phyloP scores from a whole-genome alignment of 257 asterid species.

The Marsdenia floribunda region DNA sequence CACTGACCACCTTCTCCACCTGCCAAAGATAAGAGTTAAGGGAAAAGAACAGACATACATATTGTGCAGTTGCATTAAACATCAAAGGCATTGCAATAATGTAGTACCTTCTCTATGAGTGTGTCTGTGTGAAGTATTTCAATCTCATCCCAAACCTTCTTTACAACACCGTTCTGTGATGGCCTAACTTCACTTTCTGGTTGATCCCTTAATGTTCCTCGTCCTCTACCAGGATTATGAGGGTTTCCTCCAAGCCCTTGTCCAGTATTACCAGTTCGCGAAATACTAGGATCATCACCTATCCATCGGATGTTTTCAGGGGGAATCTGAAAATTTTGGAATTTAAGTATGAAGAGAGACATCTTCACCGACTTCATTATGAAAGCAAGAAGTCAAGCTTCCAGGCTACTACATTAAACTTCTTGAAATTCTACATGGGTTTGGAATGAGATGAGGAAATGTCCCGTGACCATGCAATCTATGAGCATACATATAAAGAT shows the following conservation, averaged over 20 bases:
- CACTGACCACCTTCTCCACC: constrained; percentile 89
- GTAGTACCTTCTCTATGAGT: constrained; percentile 73
- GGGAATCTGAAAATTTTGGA: constrained; percentile 48
- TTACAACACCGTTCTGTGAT: constrained; percentile 42
- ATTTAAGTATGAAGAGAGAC: constrained; percentile 3
- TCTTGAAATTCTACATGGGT: not conserved
- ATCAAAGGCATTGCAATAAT: not conserved
- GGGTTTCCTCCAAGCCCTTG: constrained; percentile 30
- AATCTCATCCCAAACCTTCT: constrained; percentile 48
- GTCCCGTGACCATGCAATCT: not conserved
- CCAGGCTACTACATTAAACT: not conserved
- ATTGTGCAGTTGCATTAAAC: not conserved
- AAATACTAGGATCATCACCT: constrained; percentile 72
- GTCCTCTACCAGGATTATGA: constrained; percentile 49
- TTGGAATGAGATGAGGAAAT: not conserved
- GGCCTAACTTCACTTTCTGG: constrained; percentile 44
- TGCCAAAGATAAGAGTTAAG: constrained; percentile 25
- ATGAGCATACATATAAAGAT: not conserved
- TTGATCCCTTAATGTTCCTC: constrained; percentile 39
- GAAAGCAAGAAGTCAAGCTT: not conserved
- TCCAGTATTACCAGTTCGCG: constrained; percentile 36
- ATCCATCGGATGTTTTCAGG: constrained; percentile 89
- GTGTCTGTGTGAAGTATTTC: constrained; percentile 88
- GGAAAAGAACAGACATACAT: constrained; percentile 6
- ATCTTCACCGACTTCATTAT: not conserved